A percentile compares a stretch with the other conserved stretches of the same genome.
These are phyloP conservation scores for Beverwykella pulmonaria DNA, from an alignment of 495 filamentous ascomycete species.

Conservation along the genomic window DNA sequence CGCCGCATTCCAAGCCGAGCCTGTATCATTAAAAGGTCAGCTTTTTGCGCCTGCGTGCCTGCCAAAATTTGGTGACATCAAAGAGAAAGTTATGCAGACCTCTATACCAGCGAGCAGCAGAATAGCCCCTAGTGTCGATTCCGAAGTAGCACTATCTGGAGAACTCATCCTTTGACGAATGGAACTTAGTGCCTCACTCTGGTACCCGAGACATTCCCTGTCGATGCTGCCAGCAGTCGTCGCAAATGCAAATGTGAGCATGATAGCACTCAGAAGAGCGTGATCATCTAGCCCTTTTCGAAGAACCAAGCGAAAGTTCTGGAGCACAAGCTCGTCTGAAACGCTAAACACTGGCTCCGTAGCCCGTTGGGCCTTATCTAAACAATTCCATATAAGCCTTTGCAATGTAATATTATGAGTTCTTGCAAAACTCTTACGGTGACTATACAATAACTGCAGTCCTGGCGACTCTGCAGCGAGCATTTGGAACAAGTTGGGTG, in stretches of 20 bases:
- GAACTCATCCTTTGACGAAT: slow-evolving; percentile 45
- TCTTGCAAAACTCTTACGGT: slow-evolving; percentile 39
- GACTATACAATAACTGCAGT: slow-evolving; percentile 39
- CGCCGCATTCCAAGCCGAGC: slow-evolving; percentile 42
- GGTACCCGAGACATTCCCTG: slow-evolving; percentile 44
- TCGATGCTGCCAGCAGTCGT: slow-evolving; percentile 34
- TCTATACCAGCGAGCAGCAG: slow-evolving; percentile 47
- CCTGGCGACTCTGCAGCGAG: slow-evolving; percentile 44
- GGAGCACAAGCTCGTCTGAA: slow-evolving; percentile 45
- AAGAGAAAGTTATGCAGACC: slow-evolving; percentile 34
- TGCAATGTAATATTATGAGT: not conserved
- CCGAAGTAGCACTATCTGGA: slow-evolving; percentile 37
- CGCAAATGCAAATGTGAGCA: slow-evolving; percentile 45
- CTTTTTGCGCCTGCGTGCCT: slow-evolving; percentile 3
- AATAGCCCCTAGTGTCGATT: slow-evolving; percentile 49
- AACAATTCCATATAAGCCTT: slow-evolving; percentile 25
- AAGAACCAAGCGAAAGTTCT: slow-evolving; percentile 46
- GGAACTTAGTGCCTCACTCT: slow-evolving; percentile 41
- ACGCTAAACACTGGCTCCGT: slow-evolving; percentile 47
- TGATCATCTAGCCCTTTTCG: slow-evolving; percentile 41
- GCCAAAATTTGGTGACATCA: not conserved
- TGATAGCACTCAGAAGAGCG: slow-evolving; percentile 48
- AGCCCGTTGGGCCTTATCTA: slow-evolving; percentile 19
- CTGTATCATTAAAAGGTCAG: slow-evolving; percentile 26
- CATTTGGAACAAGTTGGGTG: slow-evolving; percentile 40